These are phyloP conservation scores for Anacardium occidentale DNA, from an alignment of 345 rosid species.

Conservation along the genomic window DNA sequence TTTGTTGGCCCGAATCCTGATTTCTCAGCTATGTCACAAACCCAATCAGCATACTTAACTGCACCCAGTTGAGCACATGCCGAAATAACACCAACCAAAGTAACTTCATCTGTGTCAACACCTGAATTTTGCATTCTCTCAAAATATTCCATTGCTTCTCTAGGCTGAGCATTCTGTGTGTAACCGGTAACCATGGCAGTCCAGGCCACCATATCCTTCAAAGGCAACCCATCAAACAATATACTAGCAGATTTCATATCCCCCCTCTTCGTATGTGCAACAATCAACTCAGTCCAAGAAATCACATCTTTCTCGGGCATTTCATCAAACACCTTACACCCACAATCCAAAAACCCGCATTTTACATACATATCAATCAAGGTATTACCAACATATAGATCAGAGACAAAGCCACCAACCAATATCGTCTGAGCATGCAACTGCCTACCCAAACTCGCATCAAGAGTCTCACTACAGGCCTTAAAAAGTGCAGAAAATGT, in stretches of 20 bases:
- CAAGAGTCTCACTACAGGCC: constrained; percentile 40
- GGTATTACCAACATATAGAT: constrained; percentile 62
- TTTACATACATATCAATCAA: constrained; percentile 62
- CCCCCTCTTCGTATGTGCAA: constrained; percentile 52
- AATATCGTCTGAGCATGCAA: constrained; percentile 71
- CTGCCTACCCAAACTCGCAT: constrained; percentile 59
- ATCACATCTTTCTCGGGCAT: constrained; percentile 60
- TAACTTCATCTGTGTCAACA: constrained; percentile 47
- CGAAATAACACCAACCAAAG: constrained; percentile 62
- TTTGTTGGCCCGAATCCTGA: constrained; percentile 34
- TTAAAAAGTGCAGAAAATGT: constrained; percentile 80
- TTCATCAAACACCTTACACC: constrained; percentile 68
- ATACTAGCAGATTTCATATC: constrained; percentile 53
- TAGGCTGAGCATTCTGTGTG: constrained; percentile 69
- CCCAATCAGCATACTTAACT: constrained; percentile 49
- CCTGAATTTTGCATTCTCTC: constrained; percentile 59
- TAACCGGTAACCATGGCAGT: constrained; percentile 81
- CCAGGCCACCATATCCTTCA: constrained; percentile 70
- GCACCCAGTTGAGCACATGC: constrained; percentile 83
- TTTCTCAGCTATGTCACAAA: constrained; percentile 38
- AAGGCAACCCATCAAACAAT: constrained; percentile 48
- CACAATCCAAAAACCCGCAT: constrained; percentile 48
- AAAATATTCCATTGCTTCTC: constrained; percentile 59
- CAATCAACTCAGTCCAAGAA: constrained; percentile 69
- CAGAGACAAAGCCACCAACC: constrained; percentile 58